phyloP scores from a whole-genome alignment of 2,329 filamentous ascomycete species.

The Juglanconis sp. region DNA sequence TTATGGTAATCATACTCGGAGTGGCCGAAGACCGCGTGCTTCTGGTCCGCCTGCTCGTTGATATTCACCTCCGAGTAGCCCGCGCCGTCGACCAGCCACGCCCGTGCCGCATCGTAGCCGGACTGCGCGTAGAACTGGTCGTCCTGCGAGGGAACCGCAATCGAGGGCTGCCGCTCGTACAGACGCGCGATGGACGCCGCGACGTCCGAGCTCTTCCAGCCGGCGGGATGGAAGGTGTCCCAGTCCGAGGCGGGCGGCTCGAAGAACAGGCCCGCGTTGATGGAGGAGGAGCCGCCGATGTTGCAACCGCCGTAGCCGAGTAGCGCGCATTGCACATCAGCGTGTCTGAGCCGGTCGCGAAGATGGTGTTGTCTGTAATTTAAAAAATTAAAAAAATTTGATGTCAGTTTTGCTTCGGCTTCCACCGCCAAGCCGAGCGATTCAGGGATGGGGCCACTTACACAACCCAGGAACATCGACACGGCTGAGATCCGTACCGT shows the following conservation, averaged over 20 bases:
- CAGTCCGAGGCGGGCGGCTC: conserved; percentile 56
- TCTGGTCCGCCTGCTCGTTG: conserved; percentile 56
- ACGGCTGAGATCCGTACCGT: conserved; percentile 55
- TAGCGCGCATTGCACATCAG: conserved; percentile 40
- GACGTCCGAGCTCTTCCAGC: conserved; percentile 68
- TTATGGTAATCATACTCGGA: conserved; percentile 65
- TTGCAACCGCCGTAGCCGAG: conserved; percentile 47
- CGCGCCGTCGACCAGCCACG: conserved; percentile 50
- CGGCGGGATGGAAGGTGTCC: conserved; percentile 67
- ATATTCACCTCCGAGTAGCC: conserved; percentile 60
- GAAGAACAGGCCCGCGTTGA: conserved; percentile 53
- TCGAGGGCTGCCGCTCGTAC: conserved; percentile 68
- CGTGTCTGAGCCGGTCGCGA: conserved; percentile 32
- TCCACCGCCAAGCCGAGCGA: no score
- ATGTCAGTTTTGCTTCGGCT: neutral
- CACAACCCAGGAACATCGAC: conserved; percentile 65
- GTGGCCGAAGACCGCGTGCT: conserved; percentile 63
- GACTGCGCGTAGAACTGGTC: conserved; percentile 63
- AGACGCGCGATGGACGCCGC: conserved; percentile 55
- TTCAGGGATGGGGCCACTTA: conserved; percentile 34
- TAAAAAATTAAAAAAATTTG: neutral
- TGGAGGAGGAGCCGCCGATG: conserved; percentile 49
- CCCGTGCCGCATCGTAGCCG: conserved; percentile 49
- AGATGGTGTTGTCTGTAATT: conserved; percentile 45
- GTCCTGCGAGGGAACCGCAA: conserved; percentile 61